A percentile compares a stretch with the other conserved stretches of the same genome.
These are phyloP conservation scores for Musa balbisiana DNA, from an alignment of 202 grass and related monocot species.

Conservation along the genomic window DNA sequence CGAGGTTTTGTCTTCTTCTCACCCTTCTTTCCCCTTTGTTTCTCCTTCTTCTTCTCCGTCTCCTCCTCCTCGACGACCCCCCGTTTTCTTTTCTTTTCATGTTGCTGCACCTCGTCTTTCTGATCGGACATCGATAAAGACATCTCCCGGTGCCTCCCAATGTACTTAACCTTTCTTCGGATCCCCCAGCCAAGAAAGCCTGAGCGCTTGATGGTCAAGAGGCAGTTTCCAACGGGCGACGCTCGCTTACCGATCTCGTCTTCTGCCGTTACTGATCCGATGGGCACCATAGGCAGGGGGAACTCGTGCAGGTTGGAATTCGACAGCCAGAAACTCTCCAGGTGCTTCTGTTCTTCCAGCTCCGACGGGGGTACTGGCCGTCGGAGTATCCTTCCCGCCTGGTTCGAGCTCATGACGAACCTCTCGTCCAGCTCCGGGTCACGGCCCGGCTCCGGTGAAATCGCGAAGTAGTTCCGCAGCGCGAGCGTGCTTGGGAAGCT, in stretches of 20 bases:
- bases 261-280: neutral
- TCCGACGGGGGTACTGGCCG: slow-evolving; percentile 35
- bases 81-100: slow-evolving; percentile 17
- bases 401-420: slow-evolving; percentile 77
- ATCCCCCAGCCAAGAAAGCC: slow-evolving; percentile 48
- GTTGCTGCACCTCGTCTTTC: slow-evolving; percentile 22
- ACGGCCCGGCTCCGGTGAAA: slow-evolving; percentile 11
- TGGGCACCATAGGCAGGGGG: neutral
- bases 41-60: neutral
- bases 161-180: slow-evolving; percentile 57
- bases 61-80: slow-evolving; percentile 19
- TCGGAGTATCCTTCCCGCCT: slow-evolving; percentile 51
- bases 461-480: slow-evolving; percentile 58
- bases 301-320: slow-evolving; percentile 35
- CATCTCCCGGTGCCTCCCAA: slow-evolving; percentile 36
- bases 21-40: neutral
- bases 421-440: slow-evolving; percentile 64
- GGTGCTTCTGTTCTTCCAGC: slow-evolving; percentile 28
- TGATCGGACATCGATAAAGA: slow-evolving; percentile 17
- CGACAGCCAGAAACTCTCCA: slow-evolving; percentile 64
- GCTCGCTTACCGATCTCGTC: neutral
- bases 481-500: slow-evolving; percentile 60
- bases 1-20: neutral
- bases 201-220: slow-evolving; percentile 40
- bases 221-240: slow-evolving; percentile 18